phyloP scores from a whole-genome alignment of 2,329 filamentous ascomycete genomes.

The Alternaria triticina region DNA sequence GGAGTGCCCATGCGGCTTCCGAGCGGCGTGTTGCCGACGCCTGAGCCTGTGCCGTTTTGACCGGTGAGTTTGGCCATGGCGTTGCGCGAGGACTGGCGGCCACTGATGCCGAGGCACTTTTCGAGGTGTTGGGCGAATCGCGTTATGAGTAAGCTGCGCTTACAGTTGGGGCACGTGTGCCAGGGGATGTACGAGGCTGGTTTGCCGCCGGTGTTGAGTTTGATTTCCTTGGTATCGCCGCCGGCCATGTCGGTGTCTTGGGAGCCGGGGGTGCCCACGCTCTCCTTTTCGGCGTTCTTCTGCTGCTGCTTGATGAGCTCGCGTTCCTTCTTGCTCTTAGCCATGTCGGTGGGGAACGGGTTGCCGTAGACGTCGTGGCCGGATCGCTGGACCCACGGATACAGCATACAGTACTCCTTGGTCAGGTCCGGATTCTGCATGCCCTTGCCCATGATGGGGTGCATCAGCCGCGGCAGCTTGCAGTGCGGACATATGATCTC shows the following conservation, averaged over 20 bases:
- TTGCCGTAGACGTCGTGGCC: constrained; percentile 84
- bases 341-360: constrained; percentile 76
- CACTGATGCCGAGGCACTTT: constrained; percentile 65
- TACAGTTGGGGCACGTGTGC: constrained; percentile 66
- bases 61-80: constrained; percentile 55
- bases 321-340: constrained; percentile 78
- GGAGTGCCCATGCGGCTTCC: constrained; percentile 53
- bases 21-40: constrained; percentile 50
- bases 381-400: constrained; percentile 76
- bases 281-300: constrained; percentile 51
- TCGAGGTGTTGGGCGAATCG: constrained; percentile 67
- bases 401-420: constrained; percentile 76
- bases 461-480: constrained; percentile 73
- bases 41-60: constrained; percentile 50
- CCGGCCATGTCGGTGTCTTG: constrained; percentile 51
- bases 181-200: constrained; percentile 57
- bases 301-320: constrained; percentile 56
- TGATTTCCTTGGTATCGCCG: constrained; percentile 51
- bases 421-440: constrained; percentile 67
- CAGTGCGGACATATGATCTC: constrained; percentile 78
- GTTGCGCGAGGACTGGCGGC: constrained; percentile 58
- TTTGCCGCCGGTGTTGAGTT: constrained; percentile 57
- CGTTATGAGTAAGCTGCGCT: constrained; percentile 66
- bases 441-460: constrained; percentile 74
- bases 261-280: constrained; percentile 53